Evolutionary conservation across 2,329 filamentous ascomycete genomes (phyloP).

Genomic region (Penicillium sp.): DNA sequence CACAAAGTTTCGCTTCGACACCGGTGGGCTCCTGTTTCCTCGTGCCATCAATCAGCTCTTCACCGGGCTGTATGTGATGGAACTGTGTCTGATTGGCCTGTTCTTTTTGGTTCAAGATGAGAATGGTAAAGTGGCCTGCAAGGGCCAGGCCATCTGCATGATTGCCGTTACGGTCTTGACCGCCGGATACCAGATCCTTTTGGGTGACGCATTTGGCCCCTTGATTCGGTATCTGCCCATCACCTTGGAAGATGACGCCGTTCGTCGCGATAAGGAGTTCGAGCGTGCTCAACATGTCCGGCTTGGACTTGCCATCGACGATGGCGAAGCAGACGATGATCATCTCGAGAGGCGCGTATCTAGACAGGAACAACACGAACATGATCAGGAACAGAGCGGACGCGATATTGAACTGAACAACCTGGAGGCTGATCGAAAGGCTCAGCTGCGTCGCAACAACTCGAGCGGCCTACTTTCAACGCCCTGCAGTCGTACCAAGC

Average conservation of each 20-base stretch:
- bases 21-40: constrained; percentile 86
- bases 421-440: constrained; percentile 28
- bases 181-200: constrained; percentile 67
- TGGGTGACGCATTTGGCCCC: constrained; percentile 80
- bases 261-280: constrained; percentile 84
- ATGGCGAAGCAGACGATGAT: constrained; percentile 49
- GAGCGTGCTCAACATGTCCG: constrained; percentile 69
- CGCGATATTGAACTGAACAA: constrained; percentile 49
- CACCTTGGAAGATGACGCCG: constrained; percentile 91
- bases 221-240: constrained; percentile 87
- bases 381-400: constrained; percentile 36
- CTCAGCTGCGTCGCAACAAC: constrained; percentile 11
- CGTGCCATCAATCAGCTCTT: constrained; percentile 93
- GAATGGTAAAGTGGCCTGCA: constrained; percentile 54
- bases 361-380: constrained; percentile 41
- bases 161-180: constrained; percentile 69
- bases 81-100: constrained; percentile 79
- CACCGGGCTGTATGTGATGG: constrained; percentile 91
- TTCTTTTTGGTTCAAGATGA: constrained; percentile 73
- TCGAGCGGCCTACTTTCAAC: constrained; percentile 13
- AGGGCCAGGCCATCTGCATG: constrained; percentile 79
- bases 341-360: constrained; percentile 46
- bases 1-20: constrained; percentile 82
- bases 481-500: constrained; percentile 26
- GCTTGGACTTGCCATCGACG: constrained; percentile 56